Evolutionary conservation across 768 basidiomycete genomes (phyloP).

Genomic region (Suillus cothurnatus): DNA sequence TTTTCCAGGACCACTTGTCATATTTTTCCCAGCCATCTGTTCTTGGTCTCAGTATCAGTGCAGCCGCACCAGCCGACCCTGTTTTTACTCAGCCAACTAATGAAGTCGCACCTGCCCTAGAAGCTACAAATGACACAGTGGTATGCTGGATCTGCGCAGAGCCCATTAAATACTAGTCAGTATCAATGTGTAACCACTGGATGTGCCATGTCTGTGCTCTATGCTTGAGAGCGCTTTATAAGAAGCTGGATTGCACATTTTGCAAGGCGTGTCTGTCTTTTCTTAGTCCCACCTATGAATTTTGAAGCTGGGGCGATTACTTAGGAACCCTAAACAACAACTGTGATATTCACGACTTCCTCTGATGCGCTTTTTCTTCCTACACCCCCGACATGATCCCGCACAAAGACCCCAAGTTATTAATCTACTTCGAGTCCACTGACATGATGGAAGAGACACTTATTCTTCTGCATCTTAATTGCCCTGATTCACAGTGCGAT

Average conservation of each 20-base stretch:
- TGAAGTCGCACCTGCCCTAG: slow-evolving; percentile 7
- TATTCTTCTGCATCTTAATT: slow-evolving; percentile 91
- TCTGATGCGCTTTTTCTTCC: slow-evolving; percentile 61
- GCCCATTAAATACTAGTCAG: slow-evolving; percentile 84
- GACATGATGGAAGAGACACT: slow-evolving; percentile 97
- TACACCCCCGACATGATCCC: slow-evolving; percentile 57
- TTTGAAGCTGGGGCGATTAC: not conserved
- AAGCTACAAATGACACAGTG: slow-evolving; percentile 36
- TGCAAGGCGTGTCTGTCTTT: slow-evolving; percentile 73
- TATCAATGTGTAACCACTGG: slow-evolving; percentile 90
- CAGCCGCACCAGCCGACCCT: not conserved
- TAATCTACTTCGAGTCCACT: slow-evolving; percentile 83
- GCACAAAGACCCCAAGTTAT: slow-evolving; percentile 71
- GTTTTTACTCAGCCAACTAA: slow-evolving; percentile 5
- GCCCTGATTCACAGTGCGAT: slow-evolving; percentile 82
- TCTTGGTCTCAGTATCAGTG: too few relatives aligned
- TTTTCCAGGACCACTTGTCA: too few relatives aligned
- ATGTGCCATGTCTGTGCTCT: slow-evolving; percentile 95
- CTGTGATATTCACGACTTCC: slow-evolving; percentile 75
- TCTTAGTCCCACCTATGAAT: not conserved
- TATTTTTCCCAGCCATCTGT: too few relatives aligned
- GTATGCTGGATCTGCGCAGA: slow-evolving; percentile 96
- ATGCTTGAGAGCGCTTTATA: slow-evolving; percentile 88
- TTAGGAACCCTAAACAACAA: slow-evolving; percentile 75
- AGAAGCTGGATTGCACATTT: slow-evolving; percentile 91